Conservation (phyloP, 106 monocot species). For the Phalaenopsis equestris region DNA sequence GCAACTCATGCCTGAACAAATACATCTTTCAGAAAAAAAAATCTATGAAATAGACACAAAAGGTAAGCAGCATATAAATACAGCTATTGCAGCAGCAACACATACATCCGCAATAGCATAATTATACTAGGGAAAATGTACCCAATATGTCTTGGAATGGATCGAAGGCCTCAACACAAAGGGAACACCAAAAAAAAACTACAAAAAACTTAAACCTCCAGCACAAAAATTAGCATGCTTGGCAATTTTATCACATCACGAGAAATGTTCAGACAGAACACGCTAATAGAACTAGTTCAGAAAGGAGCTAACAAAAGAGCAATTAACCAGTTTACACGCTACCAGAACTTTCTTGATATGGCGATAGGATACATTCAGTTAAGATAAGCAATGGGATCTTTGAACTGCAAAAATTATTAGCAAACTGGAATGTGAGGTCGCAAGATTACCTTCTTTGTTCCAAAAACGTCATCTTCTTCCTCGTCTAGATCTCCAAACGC, state of each 20-base stretch:
- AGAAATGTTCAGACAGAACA: background rate
- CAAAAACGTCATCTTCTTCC: conserved; percentile 22
- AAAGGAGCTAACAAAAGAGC: background rate
- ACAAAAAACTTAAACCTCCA: background rate
- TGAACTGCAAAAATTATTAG: background rate
- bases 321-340: background rate
- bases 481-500: conserved; percentile 23
- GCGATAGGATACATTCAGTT: background rate
- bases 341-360: background rate
- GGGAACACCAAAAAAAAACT: background rate
- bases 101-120: background rate
- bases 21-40: background rate
- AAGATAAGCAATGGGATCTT: background rate
- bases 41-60: background rate
- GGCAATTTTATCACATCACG: background rate
- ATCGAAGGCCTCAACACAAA: background rate
- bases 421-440: background rate
- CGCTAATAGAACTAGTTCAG: background rate
- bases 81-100: background rate
- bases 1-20: background rate
- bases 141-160: background rate
- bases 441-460: conserved; percentile 17
- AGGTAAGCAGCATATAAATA: background rate
- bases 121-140: background rate
- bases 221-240: background rate